phyloP scores from a whole-genome alignment of 148 eudicot species.

The Polygonum maritimum region DNA sequence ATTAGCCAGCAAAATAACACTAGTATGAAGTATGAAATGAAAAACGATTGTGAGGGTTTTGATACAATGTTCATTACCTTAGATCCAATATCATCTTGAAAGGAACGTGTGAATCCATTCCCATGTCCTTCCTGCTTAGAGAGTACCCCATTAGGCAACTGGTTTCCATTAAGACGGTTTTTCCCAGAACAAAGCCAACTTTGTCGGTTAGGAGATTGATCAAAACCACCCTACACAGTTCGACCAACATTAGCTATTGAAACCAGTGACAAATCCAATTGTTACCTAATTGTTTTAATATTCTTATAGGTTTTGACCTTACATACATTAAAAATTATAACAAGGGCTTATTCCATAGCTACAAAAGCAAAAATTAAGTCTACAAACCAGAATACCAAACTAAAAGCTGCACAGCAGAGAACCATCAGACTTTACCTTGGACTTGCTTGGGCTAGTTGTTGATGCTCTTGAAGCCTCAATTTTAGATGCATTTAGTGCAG shows the following conservation, averaged over 20 bases:
- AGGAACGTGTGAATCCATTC: conserved; percentile 44
- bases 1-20: background rate
- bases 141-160: conserved; percentile 40
- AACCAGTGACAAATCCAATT: background rate
- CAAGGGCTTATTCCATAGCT: background rate
- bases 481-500: conserved; percentile 42
- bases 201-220: conserved; percentile 50
- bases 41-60: background rate
- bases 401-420: background rate
- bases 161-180: conserved; percentile 46
- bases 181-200: conserved; percentile 27
- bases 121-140: conserved; percentile 51
- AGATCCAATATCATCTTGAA: conserved; percentile 25
- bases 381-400: background rate
- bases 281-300: background rate
- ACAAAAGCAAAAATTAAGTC: background rate
- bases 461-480: conserved; percentile 36
- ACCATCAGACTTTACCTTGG: conserved; percentile 39
- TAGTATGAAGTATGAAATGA: background rate
- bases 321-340: background rate
- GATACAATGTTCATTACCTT: conserved; percentile 40
- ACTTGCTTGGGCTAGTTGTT: conserved; percentile 28
- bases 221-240: conserved; percentile 38
- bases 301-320: background rate
- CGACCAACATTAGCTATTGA: conserved; percentile 1